phyloP scores from a whole-genome alignment of 495 filamentous ascomycete genomes.

The Hamigera avellanea region DNA sequence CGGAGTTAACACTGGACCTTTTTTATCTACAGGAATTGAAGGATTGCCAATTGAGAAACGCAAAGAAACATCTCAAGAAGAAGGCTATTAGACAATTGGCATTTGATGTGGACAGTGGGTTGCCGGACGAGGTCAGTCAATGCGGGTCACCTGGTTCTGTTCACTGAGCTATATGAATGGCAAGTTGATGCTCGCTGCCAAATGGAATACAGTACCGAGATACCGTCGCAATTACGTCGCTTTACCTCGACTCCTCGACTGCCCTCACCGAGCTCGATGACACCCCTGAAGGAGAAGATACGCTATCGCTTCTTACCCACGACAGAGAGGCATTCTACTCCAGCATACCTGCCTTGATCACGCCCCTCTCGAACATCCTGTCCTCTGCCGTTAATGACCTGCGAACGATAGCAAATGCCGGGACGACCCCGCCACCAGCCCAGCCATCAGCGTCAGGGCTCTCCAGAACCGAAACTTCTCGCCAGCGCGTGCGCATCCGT shows the following conservation, averaged over 20 bases:
- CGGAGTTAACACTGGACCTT: too few relatives aligned
- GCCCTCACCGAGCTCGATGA: conserved; percentile 12
- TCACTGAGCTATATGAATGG: background rate
- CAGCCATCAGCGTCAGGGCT: conserved; percentile 1
- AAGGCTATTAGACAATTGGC: conserved; percentile 20
- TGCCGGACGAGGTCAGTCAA: conserved; percentile 23
- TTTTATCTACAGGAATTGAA: conserved; percentile 22
- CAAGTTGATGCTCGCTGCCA: too few relatives aligned
- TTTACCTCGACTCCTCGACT: conserved; percentile 27
- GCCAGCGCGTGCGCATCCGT: conserved; percentile 17
- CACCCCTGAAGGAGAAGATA: conserved; percentile 5
- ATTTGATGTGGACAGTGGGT: conserved; percentile 20
- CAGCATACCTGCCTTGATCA: conserved; percentile 17
- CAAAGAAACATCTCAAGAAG: conserved; percentile 27
- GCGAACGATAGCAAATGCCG: conserved; percentile 15
- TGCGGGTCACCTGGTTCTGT: too few relatives aligned
- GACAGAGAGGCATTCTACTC: conserved; percentile 29
- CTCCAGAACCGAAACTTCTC: conserved; percentile 1
- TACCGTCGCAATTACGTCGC: conserved; percentile 20
- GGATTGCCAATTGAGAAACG: conserved; percentile 20
- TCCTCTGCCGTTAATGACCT: conserved; percentile 16
- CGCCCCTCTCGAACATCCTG: conserved; percentile 16
- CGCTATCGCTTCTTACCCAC: conserved; percentile 21
- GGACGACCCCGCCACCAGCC: conserved; percentile 1
- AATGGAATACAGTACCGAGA: conserved; percentile 19